Evolutionary conservation across 768 basidiomycete species (phyloP).

Genomic region (Pleurotus citrinopileatus): DNA sequence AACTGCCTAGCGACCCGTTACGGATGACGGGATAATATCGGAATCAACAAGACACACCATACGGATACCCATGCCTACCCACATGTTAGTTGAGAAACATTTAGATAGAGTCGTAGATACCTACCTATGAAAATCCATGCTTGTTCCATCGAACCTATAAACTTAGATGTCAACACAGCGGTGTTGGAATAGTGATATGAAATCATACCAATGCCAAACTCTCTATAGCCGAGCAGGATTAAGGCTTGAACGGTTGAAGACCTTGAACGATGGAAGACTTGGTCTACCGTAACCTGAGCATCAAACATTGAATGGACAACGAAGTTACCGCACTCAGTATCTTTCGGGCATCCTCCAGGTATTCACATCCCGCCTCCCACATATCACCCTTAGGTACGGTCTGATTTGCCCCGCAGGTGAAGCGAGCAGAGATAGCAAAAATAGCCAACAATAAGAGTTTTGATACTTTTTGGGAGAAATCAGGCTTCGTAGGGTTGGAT

Average conservation of each 20-base stretch:
- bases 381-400: constrained; percentile 49
- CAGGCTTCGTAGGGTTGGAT: constrained; percentile 39
- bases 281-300: constrained; percentile 11
- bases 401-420: constrained; percentile 49
- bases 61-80: constrained; percentile 67
- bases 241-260: constrained; percentile 80
- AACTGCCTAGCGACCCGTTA: constrained; percentile 48
- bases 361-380: constrained; percentile 69
- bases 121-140: constrained; percentile 82
- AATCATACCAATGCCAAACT: constrained; percentile 69
- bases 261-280: constrained; percentile 63
- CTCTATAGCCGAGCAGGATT: constrained; percentile 75
- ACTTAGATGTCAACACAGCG: constrained; percentile 1
- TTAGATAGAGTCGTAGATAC: constrained; percentile 7
- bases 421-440: constrained; percentile 80
- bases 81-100: constrained; percentile 4
- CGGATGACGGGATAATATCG: neutral
- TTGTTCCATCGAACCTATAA: constrained; percentile 66
- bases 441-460: constrained; percentile 75
- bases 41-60: constrained; percentile 46
- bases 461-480: constrained; percentile 61
- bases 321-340: constrained; percentile 52
- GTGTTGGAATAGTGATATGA: neutral
- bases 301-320: neutral
- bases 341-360: constrained; percentile 57